A percentile compares a stretch with the other conserved stretches of the same genome.
phyloP scores from a whole-genome alignment of 139 green algal species.

The Chlorella sp. region DNA sequence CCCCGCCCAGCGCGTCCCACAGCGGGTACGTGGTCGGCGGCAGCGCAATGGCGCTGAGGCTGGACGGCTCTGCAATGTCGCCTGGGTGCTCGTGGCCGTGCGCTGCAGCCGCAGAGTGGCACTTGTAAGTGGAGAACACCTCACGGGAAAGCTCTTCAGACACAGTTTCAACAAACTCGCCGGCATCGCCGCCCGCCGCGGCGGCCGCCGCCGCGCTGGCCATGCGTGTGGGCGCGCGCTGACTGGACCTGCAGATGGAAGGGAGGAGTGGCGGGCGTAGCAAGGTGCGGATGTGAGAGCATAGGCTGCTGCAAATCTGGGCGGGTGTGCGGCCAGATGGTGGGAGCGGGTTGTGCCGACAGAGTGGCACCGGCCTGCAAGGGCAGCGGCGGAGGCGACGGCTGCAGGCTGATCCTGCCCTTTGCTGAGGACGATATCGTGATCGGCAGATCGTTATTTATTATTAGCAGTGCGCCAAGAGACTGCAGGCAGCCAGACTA shows the following conservation, averaged over 20 bases:
- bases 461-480: too few species aligned
- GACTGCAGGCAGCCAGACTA: too few species aligned
- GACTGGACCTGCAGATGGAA: not conserved
- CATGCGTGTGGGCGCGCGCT: not conserved
- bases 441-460: too few species aligned
- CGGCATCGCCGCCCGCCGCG: not conserved
- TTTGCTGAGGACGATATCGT: too few species aligned
- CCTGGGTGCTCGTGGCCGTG: slow-evolving; percentile 49
- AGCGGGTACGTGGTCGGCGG: slow-evolving; percentile 78
- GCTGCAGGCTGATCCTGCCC: not conserved
- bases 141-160: slow-evolving; percentile 38
- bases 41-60: slow-evolving; percentile 76
- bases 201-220: not conserved
- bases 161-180: slow-evolving; percentile 43
- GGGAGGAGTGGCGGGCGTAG: not conserved
- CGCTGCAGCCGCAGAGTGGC: slow-evolving; percentile 32
- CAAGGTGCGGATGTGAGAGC: not conserved
- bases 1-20: slow-evolving; percentile 58
- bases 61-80: slow-evolving; percentile 78
- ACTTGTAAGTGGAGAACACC: slow-evolving; percentile 57
- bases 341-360: too few species aligned
- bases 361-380: not conserved
- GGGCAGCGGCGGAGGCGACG: not conserved
- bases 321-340: too few species aligned
- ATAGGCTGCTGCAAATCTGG: too few species aligned